phyloP scores from a whole-genome alignment of 805 yeast genomes.

The Sugiyamaella mastotermitis region DNA sequence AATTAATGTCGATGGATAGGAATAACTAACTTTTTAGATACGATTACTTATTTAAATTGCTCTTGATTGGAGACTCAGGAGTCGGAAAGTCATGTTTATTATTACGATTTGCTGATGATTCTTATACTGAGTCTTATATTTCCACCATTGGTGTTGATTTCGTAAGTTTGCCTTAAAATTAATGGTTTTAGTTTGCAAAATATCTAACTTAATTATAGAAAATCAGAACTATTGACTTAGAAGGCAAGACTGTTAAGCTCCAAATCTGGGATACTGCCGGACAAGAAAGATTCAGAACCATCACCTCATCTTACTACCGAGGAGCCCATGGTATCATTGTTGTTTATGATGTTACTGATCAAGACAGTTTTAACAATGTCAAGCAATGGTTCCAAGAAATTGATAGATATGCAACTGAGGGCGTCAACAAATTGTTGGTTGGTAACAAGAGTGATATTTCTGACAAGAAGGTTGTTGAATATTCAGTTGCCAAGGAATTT shows the following conservation, averaged over 20 bases:
- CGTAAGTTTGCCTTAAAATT: too few species aligned
- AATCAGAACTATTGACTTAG: conserved; percentile 62
- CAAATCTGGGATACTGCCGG: conserved; percentile 99
- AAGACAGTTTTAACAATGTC: conserved; percentile 78
- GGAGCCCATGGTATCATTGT: conserved; percentile 98
- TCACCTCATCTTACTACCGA: conserved; percentile 94
- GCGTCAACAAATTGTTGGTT: conserved; percentile 89
- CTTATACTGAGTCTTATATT: conserved; percentile 93
- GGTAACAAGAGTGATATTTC: conserved; percentile 95
- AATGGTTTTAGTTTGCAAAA: conserved; percentile 4
- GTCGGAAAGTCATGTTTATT: conserved; percentile 96
- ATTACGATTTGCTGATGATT: conserved; percentile 93
- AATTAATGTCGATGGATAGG: background rate
- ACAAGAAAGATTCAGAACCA: conserved; percentile 96
- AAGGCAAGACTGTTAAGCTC: conserved; percentile 93
- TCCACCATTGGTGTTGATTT: conserved; percentile 98
- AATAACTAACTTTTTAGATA: conserved; percentile 45
- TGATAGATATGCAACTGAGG: conserved; percentile 96
- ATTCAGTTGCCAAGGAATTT: conserved; percentile 93
- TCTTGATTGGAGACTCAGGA: conserved; percentile 97
- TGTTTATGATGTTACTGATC: conserved; percentile 97
- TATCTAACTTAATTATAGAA: conserved; percentile 29
- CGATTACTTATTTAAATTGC: conserved; percentile 93
- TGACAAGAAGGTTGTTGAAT: conserved; percentile 92
- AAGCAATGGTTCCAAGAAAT: conserved; percentile 98